A percentile compares a stretch with the other conserved stretches of the same genome.
Conservation (phyloP, 2,329 filamentous ascomycete species). For the Nigrograna mackinnonii region DNA sequence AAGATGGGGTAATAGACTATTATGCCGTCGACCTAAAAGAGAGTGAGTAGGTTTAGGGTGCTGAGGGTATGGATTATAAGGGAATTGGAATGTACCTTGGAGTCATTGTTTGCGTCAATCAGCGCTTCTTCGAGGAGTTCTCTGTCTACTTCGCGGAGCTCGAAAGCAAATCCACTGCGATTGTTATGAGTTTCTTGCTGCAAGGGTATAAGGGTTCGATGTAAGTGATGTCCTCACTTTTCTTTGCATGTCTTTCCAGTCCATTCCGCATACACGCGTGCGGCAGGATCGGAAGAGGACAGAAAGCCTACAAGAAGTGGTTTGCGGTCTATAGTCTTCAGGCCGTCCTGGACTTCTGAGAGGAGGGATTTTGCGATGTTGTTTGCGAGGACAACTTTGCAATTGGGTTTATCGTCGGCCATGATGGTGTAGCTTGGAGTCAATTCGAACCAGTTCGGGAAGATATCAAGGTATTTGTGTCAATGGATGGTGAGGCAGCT, state of each 20-base stretch:
- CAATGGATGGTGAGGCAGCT: too few relatives aligned
- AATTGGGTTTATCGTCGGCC: conserved; percentile 55
- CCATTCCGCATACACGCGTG: conserved; percentile 94
- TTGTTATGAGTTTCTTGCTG: conserved; percentile 3
- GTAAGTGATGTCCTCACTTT: conserved; percentile 69
- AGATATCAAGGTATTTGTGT: too few relatives aligned
- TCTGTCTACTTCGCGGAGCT: conserved; percentile 80
- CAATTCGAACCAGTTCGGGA: too few relatives aligned
- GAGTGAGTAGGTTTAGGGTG: too few relatives aligned
- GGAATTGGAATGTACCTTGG: too few relatives aligned
- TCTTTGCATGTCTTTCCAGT: conserved; percentile 95
- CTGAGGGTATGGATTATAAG: too few relatives aligned
- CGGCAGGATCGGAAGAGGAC: conserved; percentile 88
- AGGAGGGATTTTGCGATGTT: conserved; percentile 84
- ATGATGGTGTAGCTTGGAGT: conserved; percentile 33
- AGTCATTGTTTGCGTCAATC: conserved; percentile 79
- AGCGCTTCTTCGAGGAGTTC: conserved; percentile 90
- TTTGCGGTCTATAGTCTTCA: conserved; percentile 71
- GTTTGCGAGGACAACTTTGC: conserved; percentile 91
- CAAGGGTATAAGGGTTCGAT: too few relatives aligned
- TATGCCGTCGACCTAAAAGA: conserved; percentile 81
- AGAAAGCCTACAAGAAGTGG: conserved; percentile 90
- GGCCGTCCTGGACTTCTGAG: conserved; percentile 74
- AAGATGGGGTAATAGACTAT: conserved; percentile 99
- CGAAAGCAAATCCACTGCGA: conserved; percentile 84